A percentile compares a stretch with the other conserved stretches of the same genome.
Conservation (phyloP, 2,329 filamentous ascomycete species). For the Fusarium duplospermum region DNA sequence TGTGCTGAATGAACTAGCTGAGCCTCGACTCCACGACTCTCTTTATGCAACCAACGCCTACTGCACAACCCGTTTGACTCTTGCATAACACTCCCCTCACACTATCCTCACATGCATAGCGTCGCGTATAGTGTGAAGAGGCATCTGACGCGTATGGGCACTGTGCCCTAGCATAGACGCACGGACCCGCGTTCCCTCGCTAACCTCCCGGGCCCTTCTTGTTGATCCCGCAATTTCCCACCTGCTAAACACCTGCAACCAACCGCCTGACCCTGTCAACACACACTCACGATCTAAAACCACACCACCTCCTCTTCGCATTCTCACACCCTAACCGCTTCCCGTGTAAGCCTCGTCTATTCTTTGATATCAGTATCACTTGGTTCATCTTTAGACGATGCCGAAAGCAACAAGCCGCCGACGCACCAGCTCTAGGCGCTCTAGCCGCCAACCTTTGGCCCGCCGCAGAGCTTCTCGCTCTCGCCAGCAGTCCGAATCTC, state of each 20-base stretch:
- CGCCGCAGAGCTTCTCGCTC: conserved; percentile 38
- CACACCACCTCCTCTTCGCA: conserved; percentile 1
- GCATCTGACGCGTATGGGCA: neutral
- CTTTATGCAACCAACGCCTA: neutral
- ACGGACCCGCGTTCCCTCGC: neutral
- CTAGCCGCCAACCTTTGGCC: conserved; percentile 5
- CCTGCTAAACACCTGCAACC: conserved; percentile 8
- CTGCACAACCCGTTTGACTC: neutral
- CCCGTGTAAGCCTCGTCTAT: conserved; percentile 13
- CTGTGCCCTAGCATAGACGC: neutral
- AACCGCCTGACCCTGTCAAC: neutral
- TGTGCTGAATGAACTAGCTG: neutral
- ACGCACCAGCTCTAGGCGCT: neutral
- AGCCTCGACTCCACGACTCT: neutral
- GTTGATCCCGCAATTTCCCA: conserved; percentile 17
- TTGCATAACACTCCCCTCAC: neutral
- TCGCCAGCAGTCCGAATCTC: conserved; percentile 13
- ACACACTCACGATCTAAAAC: neutral
- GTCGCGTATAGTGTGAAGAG: neutral
- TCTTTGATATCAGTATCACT: neutral
- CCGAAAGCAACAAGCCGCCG: conserved; percentile 2
- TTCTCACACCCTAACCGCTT: neutral
- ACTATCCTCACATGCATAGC: neutral
- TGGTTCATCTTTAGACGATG: conserved; percentile 8
- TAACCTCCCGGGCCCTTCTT: neutral